Evolutionary conservation across 371 early-diverging fungal genomes (phyloP), one percentile per base, ranked within the genome.

Genomic region (Mortierella sp.): DNA sequence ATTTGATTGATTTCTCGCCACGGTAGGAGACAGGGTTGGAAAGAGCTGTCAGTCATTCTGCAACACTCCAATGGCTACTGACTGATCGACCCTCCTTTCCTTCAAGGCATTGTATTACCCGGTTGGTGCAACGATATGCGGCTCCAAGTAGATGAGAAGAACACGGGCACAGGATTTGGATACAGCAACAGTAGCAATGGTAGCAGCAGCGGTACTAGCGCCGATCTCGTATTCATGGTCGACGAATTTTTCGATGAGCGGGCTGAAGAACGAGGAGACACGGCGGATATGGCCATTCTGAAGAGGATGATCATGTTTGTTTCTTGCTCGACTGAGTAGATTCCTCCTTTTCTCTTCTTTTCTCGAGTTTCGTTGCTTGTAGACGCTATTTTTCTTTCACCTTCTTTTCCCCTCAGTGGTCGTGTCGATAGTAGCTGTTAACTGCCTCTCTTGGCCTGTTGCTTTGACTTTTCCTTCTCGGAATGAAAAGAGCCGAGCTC

Each of bases 131-230:
- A 71, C 43, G 13, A 59, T 0, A 46, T 79, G 10, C 26, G 67
- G 64, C 70, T 78, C n/a, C 82, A 78, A 48, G 73, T 78, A 37
- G 78, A 82, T 44, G 73, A 72, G 19, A 75, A 77, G 28, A 77
- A 75, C 57, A 82, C 82, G 40, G 75, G 74, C 16, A n/a, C 71
- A 4, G 72, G 78, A 24, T 78, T 78, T 64, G 75, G 73, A 67
- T 75, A 75, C 69, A 40, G 2, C 43, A 40, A 40, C 43, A 6
- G 6, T 40, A 40, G 43, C 43, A 40, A 2, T 6, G 43, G 43
- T 40, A 6, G 6, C 6, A 40, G 43, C 43, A 40, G 4, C 43
- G 43, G 43, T 40, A 40, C 6, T 40, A 6, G 28, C 13, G 75
- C 69, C 4, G 80, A 80, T 75, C 80, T 80, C 48, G 73, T 24